Conservation (phyloP, 1,139 yeast genomes). For the Sugiyamaella xylanicola region DNA sequence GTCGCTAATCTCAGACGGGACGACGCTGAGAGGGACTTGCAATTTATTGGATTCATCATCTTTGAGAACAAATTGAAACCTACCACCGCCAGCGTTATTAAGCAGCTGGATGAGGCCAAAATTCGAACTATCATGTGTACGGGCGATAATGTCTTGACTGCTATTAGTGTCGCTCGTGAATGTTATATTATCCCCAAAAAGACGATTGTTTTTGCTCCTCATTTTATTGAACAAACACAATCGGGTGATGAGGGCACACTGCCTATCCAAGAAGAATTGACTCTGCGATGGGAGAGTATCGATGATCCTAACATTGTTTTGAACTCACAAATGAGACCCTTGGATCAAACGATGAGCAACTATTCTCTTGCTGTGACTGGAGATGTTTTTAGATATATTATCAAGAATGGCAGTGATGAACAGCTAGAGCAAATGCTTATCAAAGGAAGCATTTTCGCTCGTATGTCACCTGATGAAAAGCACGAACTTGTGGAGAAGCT, state of each 20-base stretch:
- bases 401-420: conserved; percentile 46
- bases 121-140: conserved; percentile 94
- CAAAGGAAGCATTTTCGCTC: conserved; percentile 78
- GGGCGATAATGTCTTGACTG: conserved; percentile 93
- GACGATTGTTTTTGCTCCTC: conserved; percentile 67
- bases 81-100: conserved; percentile 63
- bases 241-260: conserved; percentile 24
- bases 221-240: conserved; percentile 44
- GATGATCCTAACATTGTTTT: conserved; percentile 45
- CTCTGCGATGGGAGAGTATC: conserved; percentile 44
- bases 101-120: conserved; percentile 61
- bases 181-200: conserved; percentile 61
- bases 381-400: conserved; percentile 77
- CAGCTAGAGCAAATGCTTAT: conserved; percentile 61
- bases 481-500: conserved; percentile 90
- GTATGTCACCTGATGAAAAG: conserved; percentile 99
- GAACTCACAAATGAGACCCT: conserved; percentile 49
- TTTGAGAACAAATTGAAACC: conserved; percentile 88
- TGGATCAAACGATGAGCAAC: conserved; percentile 13
- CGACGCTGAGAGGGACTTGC: conserved; percentile 65
- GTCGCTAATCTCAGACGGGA: conserved; percentile 50
- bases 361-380: conserved; percentile 88
- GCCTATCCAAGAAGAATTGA: conserved; percentile 19
- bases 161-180: conserved; percentile 88
- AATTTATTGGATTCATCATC: conserved; percentile 82